Base-by-base conservation (phyloP, 257 asterid genomes). In the Voacanga thouarsii region DNA sequence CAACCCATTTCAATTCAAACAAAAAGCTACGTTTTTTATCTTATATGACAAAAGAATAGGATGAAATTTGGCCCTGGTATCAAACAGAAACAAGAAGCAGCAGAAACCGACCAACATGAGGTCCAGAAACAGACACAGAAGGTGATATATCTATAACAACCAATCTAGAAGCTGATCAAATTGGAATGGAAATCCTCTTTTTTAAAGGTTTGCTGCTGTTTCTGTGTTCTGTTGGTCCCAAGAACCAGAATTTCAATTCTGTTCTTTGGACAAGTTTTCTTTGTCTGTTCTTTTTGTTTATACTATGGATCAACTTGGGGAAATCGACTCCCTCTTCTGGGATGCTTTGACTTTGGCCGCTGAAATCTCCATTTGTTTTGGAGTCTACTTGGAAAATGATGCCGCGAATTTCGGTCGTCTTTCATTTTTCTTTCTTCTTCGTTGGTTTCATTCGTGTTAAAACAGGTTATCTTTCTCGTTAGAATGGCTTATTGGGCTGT, bases 341-440 rank as follows among this genome's bases (percentile, higher is more conserved):
- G 16, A 49, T 16, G 59, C 3, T 53, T 78, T 74, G 39, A 68
- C 70, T n/a, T 65, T 65, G 83, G 74, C 87, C 84, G 83, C 81
- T 86, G 85, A 84, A 83, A 83, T 75, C 79, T 86, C 84, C 88
- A 81, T 74, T 74, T 76, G 67, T 85, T 87, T 80, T 23, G 92
- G 82, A 74, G 18, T 24, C 21, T 2, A 57, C 30, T 77, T 69
- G 1, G 39, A 66, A 61, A 49, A 33, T 12, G 78, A 33, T 87
- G 71, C 87, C 92, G 74, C 51, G 23, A 82, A 65, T 78, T 84
- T 84, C 86, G 87, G 68, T 71, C 0, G 2, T n/a, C 51, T 65
- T 24, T 15, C 12, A 14, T 69, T 33, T 77, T 56, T 50, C 28
- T 73, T 64, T 12, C 33, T 63, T 39, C 30, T 28, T 21, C 9